These are phyloP conservation scores for Mycena floridula DNA, from an alignment of 768 basidiomycete genomes.

Conservation along the genomic window DNA sequence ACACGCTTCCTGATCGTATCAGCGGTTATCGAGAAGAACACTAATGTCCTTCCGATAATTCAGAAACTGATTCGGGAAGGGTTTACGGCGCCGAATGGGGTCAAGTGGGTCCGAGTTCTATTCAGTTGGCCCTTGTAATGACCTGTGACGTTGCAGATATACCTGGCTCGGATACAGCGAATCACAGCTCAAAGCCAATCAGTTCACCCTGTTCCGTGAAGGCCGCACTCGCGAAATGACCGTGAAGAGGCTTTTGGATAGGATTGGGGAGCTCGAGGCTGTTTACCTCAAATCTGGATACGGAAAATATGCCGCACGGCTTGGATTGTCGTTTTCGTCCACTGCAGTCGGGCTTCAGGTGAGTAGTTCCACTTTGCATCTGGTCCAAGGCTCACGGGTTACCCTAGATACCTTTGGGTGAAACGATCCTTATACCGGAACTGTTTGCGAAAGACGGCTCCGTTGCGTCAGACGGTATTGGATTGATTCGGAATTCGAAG, in stretches of 20 bases:
- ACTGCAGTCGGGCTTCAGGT: conserved; percentile 11
- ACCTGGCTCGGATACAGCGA: conserved; percentile 14
- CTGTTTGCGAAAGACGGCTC: conserved; percentile 12
- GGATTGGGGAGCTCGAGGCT: conserved; percentile 12
- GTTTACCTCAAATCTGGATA: conserved; percentile 13
- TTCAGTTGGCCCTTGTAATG: too few species aligned
- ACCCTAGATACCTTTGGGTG: conserved; percentile 7
- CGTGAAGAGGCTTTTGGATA: conserved; percentile 6
- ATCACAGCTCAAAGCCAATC: conserved; percentile 11
- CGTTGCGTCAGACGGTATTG: conserved; percentile 17
- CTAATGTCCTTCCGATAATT: too few species aligned
- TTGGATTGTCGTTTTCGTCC: conserved; percentile 18
- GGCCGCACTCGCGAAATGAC: conserved; percentile 9
- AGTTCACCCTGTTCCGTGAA: conserved; percentile 13
- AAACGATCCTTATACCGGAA: conserved; percentile 8
- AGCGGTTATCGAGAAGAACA: too few species aligned
- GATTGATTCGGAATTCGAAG: conserved; percentile 14
- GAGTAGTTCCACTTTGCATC: not conserved
- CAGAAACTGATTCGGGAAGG: too few species aligned
- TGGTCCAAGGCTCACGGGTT: not conserved
- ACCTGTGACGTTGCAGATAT: conserved; percentile 9
- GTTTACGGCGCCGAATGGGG: too few species aligned
- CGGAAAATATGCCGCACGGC: conserved; percentile 17
- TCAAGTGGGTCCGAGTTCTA: too few species aligned
- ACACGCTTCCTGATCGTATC: too few species aligned